phyloP scores from a whole-genome alignment of 495 filamentous ascomycete species.

The Cercophora scortea region DNA sequence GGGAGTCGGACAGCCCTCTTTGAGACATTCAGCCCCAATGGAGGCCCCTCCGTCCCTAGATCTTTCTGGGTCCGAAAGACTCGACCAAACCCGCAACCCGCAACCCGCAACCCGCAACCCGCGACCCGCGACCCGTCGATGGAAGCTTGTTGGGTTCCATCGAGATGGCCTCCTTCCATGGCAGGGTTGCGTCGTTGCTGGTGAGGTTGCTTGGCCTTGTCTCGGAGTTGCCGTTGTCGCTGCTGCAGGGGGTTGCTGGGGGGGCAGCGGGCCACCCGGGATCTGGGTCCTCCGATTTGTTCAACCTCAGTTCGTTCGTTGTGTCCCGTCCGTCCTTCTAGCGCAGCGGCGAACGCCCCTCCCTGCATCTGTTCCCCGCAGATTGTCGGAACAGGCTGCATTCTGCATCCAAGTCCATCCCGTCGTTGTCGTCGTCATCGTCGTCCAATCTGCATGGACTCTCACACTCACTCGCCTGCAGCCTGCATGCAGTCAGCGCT shows the following conservation, averaged over 20 bases:
- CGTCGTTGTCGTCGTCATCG: neutral
- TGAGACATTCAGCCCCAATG: too few relatives aligned
- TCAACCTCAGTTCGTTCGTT: neutral
- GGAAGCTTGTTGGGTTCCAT: too few relatives aligned
- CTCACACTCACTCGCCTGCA: too few relatives aligned
- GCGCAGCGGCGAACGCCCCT: neutral
- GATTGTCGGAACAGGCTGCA: neutral
- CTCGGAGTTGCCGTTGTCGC: slow-evolving; percentile 6
- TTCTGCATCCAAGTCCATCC: neutral
- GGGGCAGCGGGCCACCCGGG: neutral
- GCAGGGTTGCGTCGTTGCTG: neutral
- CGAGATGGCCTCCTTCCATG: too few relatives aligned
- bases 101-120: too few relatives aligned
- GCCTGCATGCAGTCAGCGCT: too few relatives aligned
- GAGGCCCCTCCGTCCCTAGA: too few relatives aligned
- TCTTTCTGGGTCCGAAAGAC: too few relatives aligned
- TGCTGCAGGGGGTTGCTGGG: neutral
- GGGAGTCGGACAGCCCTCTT: too few relatives aligned
- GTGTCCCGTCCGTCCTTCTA: neutral
- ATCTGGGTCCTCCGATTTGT: neutral
- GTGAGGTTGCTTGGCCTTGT: neutral
- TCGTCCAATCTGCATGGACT: neutral
- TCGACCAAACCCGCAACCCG: too few relatives aligned
- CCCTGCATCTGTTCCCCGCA: neutral
- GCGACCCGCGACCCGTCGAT: too few relatives aligned